Conservation (phyloP, 2,329 filamentous ascomycete genomes). For the Xylariales sp. region DNA sequence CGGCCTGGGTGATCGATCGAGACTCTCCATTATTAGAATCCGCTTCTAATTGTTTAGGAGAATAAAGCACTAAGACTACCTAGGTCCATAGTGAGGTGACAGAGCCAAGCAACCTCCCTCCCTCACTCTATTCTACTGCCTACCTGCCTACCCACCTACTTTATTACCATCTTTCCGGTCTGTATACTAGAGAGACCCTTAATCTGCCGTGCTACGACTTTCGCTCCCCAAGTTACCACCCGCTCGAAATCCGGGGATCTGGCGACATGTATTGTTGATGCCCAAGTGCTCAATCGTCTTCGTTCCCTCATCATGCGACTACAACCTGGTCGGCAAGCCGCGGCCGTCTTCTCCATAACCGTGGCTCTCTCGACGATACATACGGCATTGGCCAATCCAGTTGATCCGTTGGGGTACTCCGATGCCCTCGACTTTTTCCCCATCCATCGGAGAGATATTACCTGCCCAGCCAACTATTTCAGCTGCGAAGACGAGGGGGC, state of each 20-base stretch:
- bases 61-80: neutral
- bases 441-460: conserved; percentile 45
- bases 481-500: conserved; percentile 62
- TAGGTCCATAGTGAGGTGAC: neutral
- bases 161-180: neutral
- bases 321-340: conserved; percentile 34
- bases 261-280: conserved; percentile 26
- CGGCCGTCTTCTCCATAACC: conserved; percentile 33
- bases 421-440: conserved; percentile 43
- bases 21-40: neutral
- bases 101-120: neutral
- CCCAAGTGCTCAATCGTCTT: neutral
- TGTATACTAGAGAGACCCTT: neutral
- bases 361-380: conserved; percentile 37
- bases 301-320: conserved; percentile 43
- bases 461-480: conserved; percentile 63
- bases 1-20: conserved; percentile 7
- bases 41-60: neutral
- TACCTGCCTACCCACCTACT: no score
- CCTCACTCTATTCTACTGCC: neutral
- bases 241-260: neutral
- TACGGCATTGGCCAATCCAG: conserved; percentile 37
- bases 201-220: neutral
- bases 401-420: conserved; percentile 44
- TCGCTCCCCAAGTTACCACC: neutral